phyloP scores from a whole-genome alignment of 306 rosid genomes.

The Quercus berberidifolia region DNA sequence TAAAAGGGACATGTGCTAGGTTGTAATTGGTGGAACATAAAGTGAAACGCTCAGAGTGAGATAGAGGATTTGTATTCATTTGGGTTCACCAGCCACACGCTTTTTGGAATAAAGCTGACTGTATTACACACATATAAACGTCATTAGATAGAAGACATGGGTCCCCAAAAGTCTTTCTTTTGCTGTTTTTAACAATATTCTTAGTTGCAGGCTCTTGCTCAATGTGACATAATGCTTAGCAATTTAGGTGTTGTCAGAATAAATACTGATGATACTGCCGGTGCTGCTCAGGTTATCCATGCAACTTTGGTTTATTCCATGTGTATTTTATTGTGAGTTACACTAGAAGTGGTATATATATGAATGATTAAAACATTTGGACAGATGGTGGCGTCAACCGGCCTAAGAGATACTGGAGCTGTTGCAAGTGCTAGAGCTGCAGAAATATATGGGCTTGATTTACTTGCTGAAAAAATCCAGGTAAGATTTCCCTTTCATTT shows the following conservation, averaged over 20 bases:
- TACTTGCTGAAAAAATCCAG: constrained; percentile 72
- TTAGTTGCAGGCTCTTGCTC: constrained; percentile 72
- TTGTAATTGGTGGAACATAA: no score
- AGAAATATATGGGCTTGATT: constrained; percentile 64
- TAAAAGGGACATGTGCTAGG: no score
- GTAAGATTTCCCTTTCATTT: constrained; percentile 30
- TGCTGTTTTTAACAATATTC: constrained; percentile 13
- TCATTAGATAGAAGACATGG: not conserved
- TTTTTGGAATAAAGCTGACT: not conserved
- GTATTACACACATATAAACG: not conserved
- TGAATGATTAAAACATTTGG: constrained; percentile 22
- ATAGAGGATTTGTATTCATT: not conserved
- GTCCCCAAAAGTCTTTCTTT: not conserved
- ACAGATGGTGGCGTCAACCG: constrained; percentile 59
- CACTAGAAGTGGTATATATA: constrained; percentile 4
- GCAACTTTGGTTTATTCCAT: constrained; percentile 14
- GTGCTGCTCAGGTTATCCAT: constrained; percentile 71
- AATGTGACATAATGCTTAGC: constrained; percentile 58
- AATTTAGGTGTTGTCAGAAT: constrained; percentile 50
- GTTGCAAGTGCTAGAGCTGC: constrained; percentile 93
- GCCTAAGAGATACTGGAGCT: constrained; percentile 61
- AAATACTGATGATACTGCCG: constrained; percentile 70
- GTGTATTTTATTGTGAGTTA: constrained; percentile 7
- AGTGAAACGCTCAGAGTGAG: no score
- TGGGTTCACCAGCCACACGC: not conserved